Conservation (phyloP, 192 early-diverging fungal species). For the Backusella luteola region DNA sequence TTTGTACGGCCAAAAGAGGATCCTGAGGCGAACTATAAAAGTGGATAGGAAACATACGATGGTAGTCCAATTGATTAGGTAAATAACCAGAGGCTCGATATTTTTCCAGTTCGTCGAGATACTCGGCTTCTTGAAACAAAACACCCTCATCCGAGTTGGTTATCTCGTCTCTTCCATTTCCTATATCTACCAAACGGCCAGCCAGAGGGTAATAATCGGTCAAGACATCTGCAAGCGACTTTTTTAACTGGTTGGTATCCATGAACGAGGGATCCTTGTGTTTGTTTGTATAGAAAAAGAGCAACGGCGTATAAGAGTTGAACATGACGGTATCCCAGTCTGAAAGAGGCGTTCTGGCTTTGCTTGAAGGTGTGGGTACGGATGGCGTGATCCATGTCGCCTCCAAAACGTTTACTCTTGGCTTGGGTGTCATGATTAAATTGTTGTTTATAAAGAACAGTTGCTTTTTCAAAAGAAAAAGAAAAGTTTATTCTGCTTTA, state of each 20-base stretch:
- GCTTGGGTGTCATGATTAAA: constrained; percentile 18
- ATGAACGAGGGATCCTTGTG: constrained; percentile 14
- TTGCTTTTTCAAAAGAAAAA: background rate
- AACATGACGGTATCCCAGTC: constrained; percentile 36
- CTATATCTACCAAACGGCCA: constrained; percentile 24
- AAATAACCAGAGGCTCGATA: constrained; percentile 22
- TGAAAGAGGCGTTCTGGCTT: constrained; percentile 10
- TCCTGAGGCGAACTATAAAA: constrained; percentile 24
- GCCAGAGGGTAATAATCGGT: constrained; percentile 25
- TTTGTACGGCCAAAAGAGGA: constrained; percentile 21
- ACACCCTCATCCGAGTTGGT: constrained; percentile 22
- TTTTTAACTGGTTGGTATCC: constrained; percentile 2
- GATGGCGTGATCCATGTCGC: constrained; percentile 14
- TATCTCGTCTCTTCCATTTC: constrained; percentile 29
- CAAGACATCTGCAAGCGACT: constrained; percentile 9
- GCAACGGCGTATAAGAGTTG: constrained; percentile 29
- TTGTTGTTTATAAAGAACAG: background rate
- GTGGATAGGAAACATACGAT: constrained; percentile 32
- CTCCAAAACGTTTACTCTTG: constrained; percentile 6
- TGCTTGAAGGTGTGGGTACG: background rate
- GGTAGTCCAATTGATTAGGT: constrained; percentile 28
- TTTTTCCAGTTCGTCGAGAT: constrained; percentile 11
- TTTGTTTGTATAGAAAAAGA: constrained; percentile 23
- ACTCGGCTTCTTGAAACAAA: constrained; percentile 28
- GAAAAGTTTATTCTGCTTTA: background rate